Base-by-base conservation (phyloP, 306 rosid species). In the Vigna nakashimae region DNA sequence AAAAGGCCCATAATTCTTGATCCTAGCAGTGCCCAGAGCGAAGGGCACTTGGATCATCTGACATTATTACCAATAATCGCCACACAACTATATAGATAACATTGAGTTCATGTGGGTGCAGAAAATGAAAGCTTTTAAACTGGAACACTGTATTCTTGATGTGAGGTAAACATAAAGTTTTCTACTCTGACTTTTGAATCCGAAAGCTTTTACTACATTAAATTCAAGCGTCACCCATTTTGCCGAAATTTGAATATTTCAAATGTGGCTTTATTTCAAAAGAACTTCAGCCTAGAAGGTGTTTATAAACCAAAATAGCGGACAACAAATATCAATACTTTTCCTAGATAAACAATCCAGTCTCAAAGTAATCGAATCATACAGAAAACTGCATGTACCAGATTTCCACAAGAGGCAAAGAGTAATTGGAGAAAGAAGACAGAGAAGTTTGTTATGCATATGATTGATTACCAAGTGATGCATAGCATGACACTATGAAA, bases 331-430 rank as follows among this genome's bases (percentile, higher is more conserved):
- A 71, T 46, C 65, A 49, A 65, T 52, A 24, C 76, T 68, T 78
- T 78, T 40, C 69, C 60, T 17, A 22, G 69, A 68, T 43, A 65
- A 50, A 65, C 38, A 78, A 69, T 46, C 60, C 60, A 48, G 43
- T 16, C 24, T 64, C 73, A 52, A 16, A 55, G 58, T 14, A 58
- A 17, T 24, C 13, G 53, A 58, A 80, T 53, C 74, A 43, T 18
- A 30, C 1, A 12, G 11, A 73, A 73, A 45, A 45, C 18, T 65
- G 11, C 7, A 45, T 18, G 46, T 17, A 51, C 53, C 18, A 52
- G 34, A 65, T 34, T 72, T 65, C 53, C 75, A 14, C 38, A n/a
- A 58, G 36, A 5, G 42, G 49, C 5, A n/a, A n/a, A 12, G 45
- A 65, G 12, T 18, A 65, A 0, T 42, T 18, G 46, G 53, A 16